Conservation (phyloP, 2,329 filamentous ascomycete genomes). For the Curvularia lunata region DNA sequence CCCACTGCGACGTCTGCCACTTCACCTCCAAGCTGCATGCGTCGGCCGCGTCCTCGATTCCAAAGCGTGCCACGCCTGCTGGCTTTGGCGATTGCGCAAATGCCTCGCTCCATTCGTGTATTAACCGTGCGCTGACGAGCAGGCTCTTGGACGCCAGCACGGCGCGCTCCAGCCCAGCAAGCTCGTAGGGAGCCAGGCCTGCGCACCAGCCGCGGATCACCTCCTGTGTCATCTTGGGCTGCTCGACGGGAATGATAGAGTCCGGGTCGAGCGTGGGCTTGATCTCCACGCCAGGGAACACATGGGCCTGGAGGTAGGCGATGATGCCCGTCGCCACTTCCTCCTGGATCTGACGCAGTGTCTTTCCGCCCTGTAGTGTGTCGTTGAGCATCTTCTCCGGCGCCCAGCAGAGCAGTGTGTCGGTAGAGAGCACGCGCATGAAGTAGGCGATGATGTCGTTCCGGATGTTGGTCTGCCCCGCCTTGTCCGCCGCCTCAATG, state of each 20-base stretch:
- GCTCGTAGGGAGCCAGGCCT: slow-evolving; percentile 75
- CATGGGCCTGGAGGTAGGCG: slow-evolving; percentile 69
- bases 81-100: slow-evolving; percentile 60
- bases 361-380: slow-evolving; percentile 53
- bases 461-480: slow-evolving; percentile 61
- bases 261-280: slow-evolving; percentile 79
- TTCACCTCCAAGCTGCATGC: slow-evolving; percentile 82
- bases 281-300: slow-evolving; percentile 86
- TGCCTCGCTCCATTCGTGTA: slow-evolving; percentile 87
- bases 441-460: slow-evolving; percentile 69
- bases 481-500: slow-evolving; percentile 71
- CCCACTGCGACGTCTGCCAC: slow-evolving; percentile 92
- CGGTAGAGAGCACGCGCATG: slow-evolving; percentile 88
- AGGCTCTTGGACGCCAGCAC: slow-evolving; percentile 87
- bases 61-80: slow-evolving; percentile 62
- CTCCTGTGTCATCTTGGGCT: slow-evolving; percentile 75
- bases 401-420: slow-evolving; percentile 91
- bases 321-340: slow-evolving; percentile 73
- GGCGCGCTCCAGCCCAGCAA: slow-evolving; percentile 84
- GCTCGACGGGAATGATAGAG: slow-evolving; percentile 76
- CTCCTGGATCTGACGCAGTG: slow-evolving; percentile 75
- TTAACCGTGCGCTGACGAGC: slow-evolving; percentile 74
- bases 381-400: slow-evolving; percentile 61
- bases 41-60: slow-evolving; percentile 80
- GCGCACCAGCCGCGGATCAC: slow-evolving; percentile 79